Evolutionary conservation across 2,329 filamentous ascomycete species (phyloP).

Genomic region (Pestalotiopsis sp.): DNA sequence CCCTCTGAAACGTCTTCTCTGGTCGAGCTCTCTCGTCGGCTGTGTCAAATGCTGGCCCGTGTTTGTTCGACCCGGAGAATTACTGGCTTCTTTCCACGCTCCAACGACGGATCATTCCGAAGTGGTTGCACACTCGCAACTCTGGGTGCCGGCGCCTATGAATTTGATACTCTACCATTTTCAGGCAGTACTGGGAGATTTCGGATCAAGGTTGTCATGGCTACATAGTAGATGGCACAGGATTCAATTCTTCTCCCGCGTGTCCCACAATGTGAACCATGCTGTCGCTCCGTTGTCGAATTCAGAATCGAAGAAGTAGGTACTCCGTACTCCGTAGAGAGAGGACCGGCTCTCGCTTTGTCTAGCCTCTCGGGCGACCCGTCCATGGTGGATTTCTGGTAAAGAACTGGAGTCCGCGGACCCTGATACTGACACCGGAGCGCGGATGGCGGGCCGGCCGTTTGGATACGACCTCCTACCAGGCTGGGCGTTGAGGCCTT

Average conservation of each 20-base stretch:
- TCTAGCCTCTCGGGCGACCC: no score
- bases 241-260: background rate
- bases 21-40: background rate
- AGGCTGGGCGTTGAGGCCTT: background rate
- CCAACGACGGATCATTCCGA: conserved; percentile 2
- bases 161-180: background rate
- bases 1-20: conserved; percentile 8
- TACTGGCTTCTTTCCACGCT: background rate
- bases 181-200: background rate
- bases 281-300: background rate
- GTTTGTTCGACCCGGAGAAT: conserved; percentile 10
- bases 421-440: background rate
- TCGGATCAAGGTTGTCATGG: background rate
- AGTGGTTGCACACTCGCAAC: background rate
- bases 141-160: background rate
- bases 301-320: no score
- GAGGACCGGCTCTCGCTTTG: no score
- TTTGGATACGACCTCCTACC: background rate
- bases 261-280: background rate
- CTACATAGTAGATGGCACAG: background rate
- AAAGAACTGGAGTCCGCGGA: background rate
- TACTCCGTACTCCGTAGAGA: no score
- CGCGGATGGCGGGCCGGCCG: background rate
- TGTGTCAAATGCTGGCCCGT: conserved; percentile 8
- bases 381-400: background rate